phyloP scores from a whole-genome alignment of 805 yeast species.

The Wickerhamomyces canadensis region DNA sequence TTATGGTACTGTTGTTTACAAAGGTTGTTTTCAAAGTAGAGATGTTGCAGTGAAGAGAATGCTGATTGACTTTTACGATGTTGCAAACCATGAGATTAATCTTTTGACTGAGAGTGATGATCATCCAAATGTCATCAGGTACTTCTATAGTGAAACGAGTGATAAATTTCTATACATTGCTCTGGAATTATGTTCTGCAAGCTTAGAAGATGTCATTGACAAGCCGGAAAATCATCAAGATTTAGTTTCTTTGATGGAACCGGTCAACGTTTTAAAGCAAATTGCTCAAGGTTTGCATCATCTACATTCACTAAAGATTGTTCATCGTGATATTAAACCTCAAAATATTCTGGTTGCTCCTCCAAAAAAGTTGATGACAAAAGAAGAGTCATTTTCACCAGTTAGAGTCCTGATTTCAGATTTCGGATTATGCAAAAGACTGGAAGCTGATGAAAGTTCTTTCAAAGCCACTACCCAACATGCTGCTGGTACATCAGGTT shows the following conservation, averaged over 20 bases:
- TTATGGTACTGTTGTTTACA: conserved; percentile 91
- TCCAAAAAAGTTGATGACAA: conserved; percentile 39
- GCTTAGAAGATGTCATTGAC: conserved; percentile 81
- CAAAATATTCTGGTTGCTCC: conserved; percentile 86
- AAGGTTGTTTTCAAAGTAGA: conserved; percentile 84
- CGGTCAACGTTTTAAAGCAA: conserved; percentile 59
- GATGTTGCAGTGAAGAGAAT: conserved; percentile 96
- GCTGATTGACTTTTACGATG: conserved; percentile 88
- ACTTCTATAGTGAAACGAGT: conserved; percentile 87
- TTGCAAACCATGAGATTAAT: conserved; percentile 88
- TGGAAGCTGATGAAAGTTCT: conserved; percentile 89
- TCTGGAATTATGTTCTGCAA: conserved; percentile 82
- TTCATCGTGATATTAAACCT: conserved; percentile 93
- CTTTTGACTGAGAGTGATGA: conserved; percentile 91
- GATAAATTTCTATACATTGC: conserved; percentile 91
- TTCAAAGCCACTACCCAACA: conserved; percentile 88
- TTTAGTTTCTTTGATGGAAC: conserved; percentile 38
- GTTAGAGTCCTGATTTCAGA: conserved; percentile 83
- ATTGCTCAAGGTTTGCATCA: conserved; percentile 82
- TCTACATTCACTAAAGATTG: conserved; percentile 73
- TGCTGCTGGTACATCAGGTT: conserved; percentile 96
- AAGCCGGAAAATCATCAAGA: conserved; percentile 33
- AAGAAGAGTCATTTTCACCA: conserved; percentile 30
- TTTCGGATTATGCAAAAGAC: conserved; percentile 89
- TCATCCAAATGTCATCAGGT: conserved; percentile 91